phyloP scores from a whole-genome alignment of 345 rosid species.

The Ceriops zippeliana region DNA sequence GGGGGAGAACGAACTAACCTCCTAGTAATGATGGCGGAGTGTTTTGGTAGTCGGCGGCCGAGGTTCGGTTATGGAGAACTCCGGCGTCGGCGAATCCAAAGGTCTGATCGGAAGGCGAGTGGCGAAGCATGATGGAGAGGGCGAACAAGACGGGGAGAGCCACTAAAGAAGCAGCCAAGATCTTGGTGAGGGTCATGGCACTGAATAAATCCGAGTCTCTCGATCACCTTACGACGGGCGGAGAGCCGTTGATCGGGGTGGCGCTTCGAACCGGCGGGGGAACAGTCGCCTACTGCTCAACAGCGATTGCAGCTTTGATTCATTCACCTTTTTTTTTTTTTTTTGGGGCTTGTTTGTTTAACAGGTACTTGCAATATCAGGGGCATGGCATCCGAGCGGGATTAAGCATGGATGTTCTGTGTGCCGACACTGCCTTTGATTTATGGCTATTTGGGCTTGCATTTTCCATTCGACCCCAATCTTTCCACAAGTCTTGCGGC shows the following conservation, averaged over 20 bases:
- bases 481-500: too few species aligned
- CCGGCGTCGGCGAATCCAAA: constrained; percentile 26
- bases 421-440: too few species aligned
- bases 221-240: neutral
- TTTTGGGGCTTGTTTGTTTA: too few species aligned
- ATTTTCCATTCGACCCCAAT: too few species aligned
- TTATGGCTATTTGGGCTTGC: too few species aligned
- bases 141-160: constrained; percentile 13
- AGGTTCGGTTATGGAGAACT: constrained; percentile 4
- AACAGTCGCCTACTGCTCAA: too few species aligned
- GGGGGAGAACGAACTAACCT: neutral
- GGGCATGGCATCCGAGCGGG: too few species aligned
- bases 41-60: neutral
- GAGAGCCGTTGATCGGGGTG: constrained; percentile 21
- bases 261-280: too few species aligned
- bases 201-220: constrained; percentile 27
- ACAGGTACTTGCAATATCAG: too few species aligned
- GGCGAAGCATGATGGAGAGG: constrained; percentile 14
- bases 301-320: too few species aligned
- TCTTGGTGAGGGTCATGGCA: constrained; percentile 35
- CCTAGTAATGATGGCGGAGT: neutral
- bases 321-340: too few species aligned
- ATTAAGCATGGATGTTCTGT: too few species aligned
- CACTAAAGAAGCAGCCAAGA: constrained; percentile 12
- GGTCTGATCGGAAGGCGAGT: constrained; percentile 16